Percentiles rank a stretch among this genome's conserved stretches.
phyloP scores from a whole-genome alignment of 257 asterid species.

The Echium plantagineum region DNA sequence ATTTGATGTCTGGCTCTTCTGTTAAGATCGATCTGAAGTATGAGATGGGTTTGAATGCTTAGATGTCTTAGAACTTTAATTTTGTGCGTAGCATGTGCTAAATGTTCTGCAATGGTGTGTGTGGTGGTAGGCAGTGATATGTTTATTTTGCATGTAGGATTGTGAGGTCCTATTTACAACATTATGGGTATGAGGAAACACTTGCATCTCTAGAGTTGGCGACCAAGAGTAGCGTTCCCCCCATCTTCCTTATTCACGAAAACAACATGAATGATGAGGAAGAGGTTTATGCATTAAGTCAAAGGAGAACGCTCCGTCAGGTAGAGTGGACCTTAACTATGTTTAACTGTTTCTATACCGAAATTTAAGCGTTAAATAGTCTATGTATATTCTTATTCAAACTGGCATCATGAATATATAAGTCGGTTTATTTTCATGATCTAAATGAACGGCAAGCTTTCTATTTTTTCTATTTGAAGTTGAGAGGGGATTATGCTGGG shows the following conservation, averaged over 20 bases:
- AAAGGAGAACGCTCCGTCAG: conserved; percentile 77
- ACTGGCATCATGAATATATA: not conserved
- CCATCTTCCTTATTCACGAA: conserved; percentile 47
- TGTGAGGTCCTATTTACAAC: conserved; percentile 79
- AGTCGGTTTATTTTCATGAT: not conserved
- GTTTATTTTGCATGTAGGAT: conserved; percentile 29
- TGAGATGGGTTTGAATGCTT: not conserved
- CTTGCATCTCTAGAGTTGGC: conserved; percentile 58
- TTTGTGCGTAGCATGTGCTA: not conserved
- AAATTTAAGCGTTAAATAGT: not conserved
- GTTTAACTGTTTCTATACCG: not conserved
- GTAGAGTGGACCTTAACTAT: conserved; percentile 29
- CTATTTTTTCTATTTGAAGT: not conserved
- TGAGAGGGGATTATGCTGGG: not conserved
- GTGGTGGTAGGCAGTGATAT: not conserved
- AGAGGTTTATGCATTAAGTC: conserved; percentile 38
- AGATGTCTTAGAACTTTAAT: not conserved
- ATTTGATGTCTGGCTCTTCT: not conserved
- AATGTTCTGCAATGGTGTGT: not conserved
- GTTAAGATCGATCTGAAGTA: too few species aligned
- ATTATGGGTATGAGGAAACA: conserved; percentile 89
- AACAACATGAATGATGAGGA: conserved; percentile 44
- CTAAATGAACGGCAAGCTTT: not conserved
- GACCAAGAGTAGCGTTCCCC: conserved; percentile 56
- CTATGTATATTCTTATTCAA: not conserved